phyloP scores from a whole-genome alignment of 441 rosid genomes.

The Jatropha podagrica region DNA sequence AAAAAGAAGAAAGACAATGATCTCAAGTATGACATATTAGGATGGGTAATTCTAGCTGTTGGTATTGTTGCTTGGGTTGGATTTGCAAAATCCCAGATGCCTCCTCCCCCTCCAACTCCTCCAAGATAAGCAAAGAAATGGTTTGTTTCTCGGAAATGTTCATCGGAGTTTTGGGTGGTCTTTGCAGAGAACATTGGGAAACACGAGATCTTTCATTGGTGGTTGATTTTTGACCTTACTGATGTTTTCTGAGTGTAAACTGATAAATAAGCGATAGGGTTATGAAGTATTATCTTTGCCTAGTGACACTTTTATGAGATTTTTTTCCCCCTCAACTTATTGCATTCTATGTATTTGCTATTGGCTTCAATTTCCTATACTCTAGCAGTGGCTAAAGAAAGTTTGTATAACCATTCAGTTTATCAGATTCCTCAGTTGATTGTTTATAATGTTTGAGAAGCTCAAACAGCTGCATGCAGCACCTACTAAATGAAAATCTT shows the following conservation, averaged over 20 bases:
- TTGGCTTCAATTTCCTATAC: background rate
- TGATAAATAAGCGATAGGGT: slow-evolving; percentile 15
- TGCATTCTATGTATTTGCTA: background rate
- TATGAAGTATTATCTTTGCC: slow-evolving; percentile 2
- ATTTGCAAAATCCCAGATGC: slow-evolving; percentile 72
- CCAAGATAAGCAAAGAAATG: slow-evolving; percentile 31
- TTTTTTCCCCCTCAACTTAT: background rate
- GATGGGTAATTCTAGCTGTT: slow-evolving; percentile 86
- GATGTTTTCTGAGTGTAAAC: slow-evolving; percentile 13
- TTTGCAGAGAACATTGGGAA: slow-evolving; percentile 23
- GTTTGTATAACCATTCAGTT: background rate
- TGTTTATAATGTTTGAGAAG: background rate
- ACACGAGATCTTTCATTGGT: background rate
- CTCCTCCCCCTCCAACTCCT: slow-evolving; percentile 53
- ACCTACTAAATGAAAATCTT: too few relatives aligned
- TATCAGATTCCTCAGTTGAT: background rate
- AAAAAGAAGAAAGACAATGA: slow-evolving; percentile 67
- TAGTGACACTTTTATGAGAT: background rate
- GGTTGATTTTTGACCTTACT: slow-evolving; percentile 20
- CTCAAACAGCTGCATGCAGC: too few relatives aligned
- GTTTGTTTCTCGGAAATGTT: background rate
- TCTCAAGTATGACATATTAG: slow-evolving; percentile 73
- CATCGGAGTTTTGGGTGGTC: slow-evolving; percentile 12
- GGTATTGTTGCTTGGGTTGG: slow-evolving; percentile 89
- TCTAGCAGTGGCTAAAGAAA: background rate